Percentiles rank a stretch among this genome's conserved stretches.
Conservation (phyloP, 169 alveolate genomes). For the Sarcocystis neurona region DNA sequence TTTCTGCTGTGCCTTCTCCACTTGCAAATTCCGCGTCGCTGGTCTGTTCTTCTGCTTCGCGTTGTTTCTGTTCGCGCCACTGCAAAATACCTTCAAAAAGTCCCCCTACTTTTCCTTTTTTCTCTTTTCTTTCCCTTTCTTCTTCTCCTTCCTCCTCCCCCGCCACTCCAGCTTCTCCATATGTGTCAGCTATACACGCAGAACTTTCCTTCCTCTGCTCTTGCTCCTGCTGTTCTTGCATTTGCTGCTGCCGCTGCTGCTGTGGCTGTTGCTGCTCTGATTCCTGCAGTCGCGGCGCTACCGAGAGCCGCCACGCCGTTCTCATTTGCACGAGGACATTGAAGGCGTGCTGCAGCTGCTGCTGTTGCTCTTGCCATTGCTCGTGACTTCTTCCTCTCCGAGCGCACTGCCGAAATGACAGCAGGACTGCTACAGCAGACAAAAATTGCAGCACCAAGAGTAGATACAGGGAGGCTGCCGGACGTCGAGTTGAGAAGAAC, state of each 20-base stretch:
- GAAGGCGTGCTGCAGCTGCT: conserved; percentile 5
- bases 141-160: neutral
- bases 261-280: neutral
- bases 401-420: neutral
- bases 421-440: too few relatives aligned
- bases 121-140: neutral
- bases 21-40: neutral
- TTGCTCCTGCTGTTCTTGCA: conserved; percentile 6
- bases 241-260: conserved; percentile 9
- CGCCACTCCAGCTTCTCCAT: conserved; percentile 9
- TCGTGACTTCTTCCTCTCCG: neutral
- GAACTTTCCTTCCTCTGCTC: neutral
- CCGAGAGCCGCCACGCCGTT: too few relatives aligned
- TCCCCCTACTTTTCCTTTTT: neutral
- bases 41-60: neutral
- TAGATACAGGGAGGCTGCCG: neutral
- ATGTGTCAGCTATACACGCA: neutral
- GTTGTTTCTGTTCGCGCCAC: neutral
- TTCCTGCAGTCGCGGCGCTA: too few relatives aligned
- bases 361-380: conserved; percentile 7
- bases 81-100: neutral
- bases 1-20: neutral
- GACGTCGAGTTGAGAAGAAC: neutral
- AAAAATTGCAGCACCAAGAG: neutral
- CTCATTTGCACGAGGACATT: too few relatives aligned